A percentile compares a stretch with the other conserved stretches of the same genome.
Conservation (phyloP, 208 protist species). For the Leishmania lainsoni region DNA sequence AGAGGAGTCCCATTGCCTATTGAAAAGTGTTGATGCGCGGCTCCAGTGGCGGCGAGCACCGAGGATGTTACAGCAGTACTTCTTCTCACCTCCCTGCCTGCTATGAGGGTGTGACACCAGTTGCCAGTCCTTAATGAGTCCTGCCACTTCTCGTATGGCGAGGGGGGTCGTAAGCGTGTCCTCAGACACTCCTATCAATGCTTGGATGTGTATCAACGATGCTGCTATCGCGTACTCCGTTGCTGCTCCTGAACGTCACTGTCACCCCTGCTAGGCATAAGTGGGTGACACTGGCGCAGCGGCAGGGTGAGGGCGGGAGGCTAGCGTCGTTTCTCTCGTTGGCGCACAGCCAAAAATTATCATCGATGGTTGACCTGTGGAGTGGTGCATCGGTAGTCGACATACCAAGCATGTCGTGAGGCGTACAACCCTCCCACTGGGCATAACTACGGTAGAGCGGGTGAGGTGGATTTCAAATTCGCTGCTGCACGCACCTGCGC, state of each 20-base stretch:
- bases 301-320: background rate
- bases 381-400: background rate
- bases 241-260: background rate
- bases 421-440: background rate
- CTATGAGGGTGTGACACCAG: background rate
- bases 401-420: background rate
- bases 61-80: background rate
- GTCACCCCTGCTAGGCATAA: background rate
- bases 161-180: background rate
- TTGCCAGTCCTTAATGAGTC: background rate
- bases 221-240: background rate
- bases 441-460: background rate
- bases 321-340: background rate
- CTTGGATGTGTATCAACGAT: background rate
- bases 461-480: background rate
- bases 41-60: background rate
- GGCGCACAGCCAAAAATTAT: background rate
- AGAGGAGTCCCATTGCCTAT: background rate
- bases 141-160: background rate
- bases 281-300: background rate
- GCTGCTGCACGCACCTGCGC: background rate
- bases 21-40: constrained; percentile 18
- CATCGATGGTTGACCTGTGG: background rate
- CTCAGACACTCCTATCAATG: background rate
- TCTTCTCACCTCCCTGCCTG: background rate